A percentile compares a stretch with the other conserved stretches of the same genome.
These are phyloP conservation scores for Aquilaria agallochum DNA, from an alignment of 441 rosid genomes.

Conservation along the genomic window DNA sequence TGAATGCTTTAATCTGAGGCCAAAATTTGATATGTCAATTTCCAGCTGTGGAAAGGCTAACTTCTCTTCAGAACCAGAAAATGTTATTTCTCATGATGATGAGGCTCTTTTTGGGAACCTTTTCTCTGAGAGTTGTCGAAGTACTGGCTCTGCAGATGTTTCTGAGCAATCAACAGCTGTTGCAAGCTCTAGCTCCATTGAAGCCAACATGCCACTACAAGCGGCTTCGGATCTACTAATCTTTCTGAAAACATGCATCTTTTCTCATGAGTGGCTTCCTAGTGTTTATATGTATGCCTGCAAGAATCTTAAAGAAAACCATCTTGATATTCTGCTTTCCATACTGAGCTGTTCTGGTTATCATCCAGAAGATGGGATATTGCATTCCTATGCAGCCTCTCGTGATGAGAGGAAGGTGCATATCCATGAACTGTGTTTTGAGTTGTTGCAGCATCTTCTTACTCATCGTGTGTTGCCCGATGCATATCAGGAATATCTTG, in stretches of 20 bases:
- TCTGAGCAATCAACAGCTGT: slow-evolving; percentile 69
- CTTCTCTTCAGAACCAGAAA: slow-evolving; percentile 74
- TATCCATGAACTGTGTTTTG: slow-evolving; percentile 67
- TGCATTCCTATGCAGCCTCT: slow-evolving; percentile 42
- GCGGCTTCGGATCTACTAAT: slow-evolving; percentile 80
- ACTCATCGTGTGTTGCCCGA: slow-evolving; percentile 57
- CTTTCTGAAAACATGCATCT: slow-evolving; percentile 72
- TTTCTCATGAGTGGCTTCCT: slow-evolving; percentile 73
- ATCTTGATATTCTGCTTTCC: slow-evolving; percentile 84
- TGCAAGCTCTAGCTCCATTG: slow-evolving; percentile 42
- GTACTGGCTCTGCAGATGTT: slow-evolving; percentile 77
- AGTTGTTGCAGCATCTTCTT: slow-evolving; percentile 76
- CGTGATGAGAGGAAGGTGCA: slow-evolving; percentile 67
- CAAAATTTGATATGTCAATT: slow-evolving; percentile 68
- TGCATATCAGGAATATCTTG: slow-evolving; percentile 77
- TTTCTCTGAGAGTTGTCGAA: slow-evolving; percentile 87
- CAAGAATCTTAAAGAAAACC: slow-evolving; percentile 55
- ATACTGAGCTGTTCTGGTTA: slow-evolving; percentile 49
- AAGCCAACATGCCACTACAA: slow-evolving; percentile 80
- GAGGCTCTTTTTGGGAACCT: slow-evolving; percentile 99
- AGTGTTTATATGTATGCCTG: slow-evolving; percentile 76
- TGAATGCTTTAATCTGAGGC: slow-evolving; percentile 83
- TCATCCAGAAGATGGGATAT: slow-evolving; percentile 44
- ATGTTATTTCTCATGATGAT: slow-evolving; percentile 86
- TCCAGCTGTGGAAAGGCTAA: slow-evolving; percentile 59